Evolutionary conservation across 495 filamentous ascomycete genomes (phyloP).

Genomic region (Hypoxylon rickii): DNA sequence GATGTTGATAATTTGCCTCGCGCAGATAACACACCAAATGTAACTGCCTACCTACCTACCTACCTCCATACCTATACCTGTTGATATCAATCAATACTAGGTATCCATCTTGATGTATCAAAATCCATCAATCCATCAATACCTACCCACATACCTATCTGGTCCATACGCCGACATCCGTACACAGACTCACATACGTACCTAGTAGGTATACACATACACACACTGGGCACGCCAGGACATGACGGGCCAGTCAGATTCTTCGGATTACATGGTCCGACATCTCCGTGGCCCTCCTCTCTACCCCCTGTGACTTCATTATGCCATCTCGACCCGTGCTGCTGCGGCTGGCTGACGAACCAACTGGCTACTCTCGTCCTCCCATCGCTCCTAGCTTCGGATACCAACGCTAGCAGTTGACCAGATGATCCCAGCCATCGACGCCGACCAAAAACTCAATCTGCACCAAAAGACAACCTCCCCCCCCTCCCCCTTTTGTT

Average conservation of each 20-base stretch:
- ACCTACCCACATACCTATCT: too few relatives aligned
- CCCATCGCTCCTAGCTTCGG: neutral
- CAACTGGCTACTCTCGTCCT: neutral
- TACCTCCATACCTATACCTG: neutral
- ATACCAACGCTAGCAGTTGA: neutral
- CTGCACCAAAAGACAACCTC: slow-evolving; percentile 1
- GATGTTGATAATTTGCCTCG: slow-evolving; percentile 11
- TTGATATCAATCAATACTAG: too few relatives aligned
- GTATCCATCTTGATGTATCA: too few relatives aligned
- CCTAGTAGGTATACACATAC: neutral
- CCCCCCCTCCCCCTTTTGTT: neutral
- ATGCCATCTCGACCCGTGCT: slow-evolving; percentile 20
- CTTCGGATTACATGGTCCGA: slow-evolving; percentile 32
- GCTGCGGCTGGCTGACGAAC: slow-evolving; percentile 17
- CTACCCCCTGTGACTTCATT: slow-evolving; percentile 27
- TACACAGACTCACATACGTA: neutral
- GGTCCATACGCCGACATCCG: too few relatives aligned
- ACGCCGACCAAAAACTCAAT: slow-evolving; percentile 7
- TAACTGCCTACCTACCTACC: slow-evolving; percentile 4
- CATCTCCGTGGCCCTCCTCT: slow-evolving; percentile 20
- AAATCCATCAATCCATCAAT: too few relatives aligned
- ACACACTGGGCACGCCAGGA: neutral
- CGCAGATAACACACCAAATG: slow-evolving; percentile 4
- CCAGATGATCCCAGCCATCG: slow-evolving; percentile 1
- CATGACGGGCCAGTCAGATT: slow-evolving; percentile 13